Percentiles rank a stretch among this genome's conserved stretches.
These are phyloP conservation scores for Globisporangium sylvaticum DNA, from an alignment of 352 stramenopile genomes.

Conservation along the genomic window DNA sequence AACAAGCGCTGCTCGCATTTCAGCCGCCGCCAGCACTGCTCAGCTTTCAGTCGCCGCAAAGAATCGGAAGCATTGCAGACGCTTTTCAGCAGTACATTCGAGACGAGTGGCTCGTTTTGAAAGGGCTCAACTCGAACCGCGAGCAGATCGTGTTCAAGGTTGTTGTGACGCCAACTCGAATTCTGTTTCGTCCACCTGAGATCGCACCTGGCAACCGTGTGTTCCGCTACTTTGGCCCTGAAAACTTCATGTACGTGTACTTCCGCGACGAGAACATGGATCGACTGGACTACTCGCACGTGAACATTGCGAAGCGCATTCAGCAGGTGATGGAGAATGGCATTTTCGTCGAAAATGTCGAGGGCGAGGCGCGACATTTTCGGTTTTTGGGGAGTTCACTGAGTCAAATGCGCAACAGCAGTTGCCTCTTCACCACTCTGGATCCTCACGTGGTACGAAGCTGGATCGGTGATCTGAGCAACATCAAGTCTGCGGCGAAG, in stretches of 20 bases:
- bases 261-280: conserved; percentile 81
- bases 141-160: conserved; percentile 48
- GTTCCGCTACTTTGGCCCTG: conserved; percentile 57
- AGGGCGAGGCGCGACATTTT: conserved; percentile 24
- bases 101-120: conserved; percentile 28
- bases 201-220: conserved; percentile 58
- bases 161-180: conserved; percentile 60
- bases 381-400: conserved; percentile 65
- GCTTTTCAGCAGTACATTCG: conserved; percentile 37
- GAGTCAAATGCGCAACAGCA: conserved; percentile 74
- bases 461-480: conserved; percentile 62
- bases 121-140: conserved; percentile 6
- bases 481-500: conserved; percentile 53
- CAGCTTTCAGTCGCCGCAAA: conserved; percentile 24
- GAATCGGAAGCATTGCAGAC: conserved; percentile 19
- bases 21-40: conserved; percentile 24
- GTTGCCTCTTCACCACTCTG: conserved; percentile 61
- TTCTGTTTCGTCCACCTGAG: conserved; percentile 56
- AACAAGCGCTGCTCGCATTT: conserved; percentile 44
- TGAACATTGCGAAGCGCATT: conserved; percentile 32
- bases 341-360: conserved; percentile 33
- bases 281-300: conserved; percentile 51
- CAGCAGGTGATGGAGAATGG: conserved; percentile 34
- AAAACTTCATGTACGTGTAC: conserved; percentile 84
- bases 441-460: conserved; percentile 41